Conservation (phyloP, 2,329 filamentous ascomycete genomes). For the Aspergillus luchuensis region DNA sequence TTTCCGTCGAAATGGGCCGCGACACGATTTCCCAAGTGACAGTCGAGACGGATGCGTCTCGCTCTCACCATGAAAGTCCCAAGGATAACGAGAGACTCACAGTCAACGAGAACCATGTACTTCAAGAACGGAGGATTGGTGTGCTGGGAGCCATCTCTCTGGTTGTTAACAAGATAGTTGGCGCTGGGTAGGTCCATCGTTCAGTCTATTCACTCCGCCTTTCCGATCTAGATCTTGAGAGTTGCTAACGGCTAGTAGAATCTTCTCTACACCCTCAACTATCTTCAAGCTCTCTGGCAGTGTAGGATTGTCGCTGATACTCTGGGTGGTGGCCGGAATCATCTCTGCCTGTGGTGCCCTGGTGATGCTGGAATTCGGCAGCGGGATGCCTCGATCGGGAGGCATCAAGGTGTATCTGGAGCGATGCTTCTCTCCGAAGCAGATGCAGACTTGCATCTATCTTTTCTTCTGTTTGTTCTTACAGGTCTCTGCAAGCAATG, state of each 20-base stretch:
- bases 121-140: slow-evolving; percentile 25
- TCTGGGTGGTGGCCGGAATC: slow-evolving; percentile 57
- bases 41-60: neutral
- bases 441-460: slow-evolving; percentile 52
- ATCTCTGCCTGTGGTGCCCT: slow-evolving; percentile 51
- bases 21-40: neutral
- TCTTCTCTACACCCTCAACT: slow-evolving; percentile 59
- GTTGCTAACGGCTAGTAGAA: slow-evolving; percentile 14
- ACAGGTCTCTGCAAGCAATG: slow-evolving; percentile 28
- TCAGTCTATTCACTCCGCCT: no score
- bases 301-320: slow-evolving; percentile 55
- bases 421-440: slow-evolving; percentile 48
- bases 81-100: neutral
- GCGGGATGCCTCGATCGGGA: slow-evolving; percentile 48
- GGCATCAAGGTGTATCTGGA: slow-evolving; percentile 55
- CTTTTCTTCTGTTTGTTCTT: slow-evolving; percentile 51
- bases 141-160: slow-evolving; percentile 23
- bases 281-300: slow-evolving; percentile 58
- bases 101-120: slow-evolving; percentile 19
- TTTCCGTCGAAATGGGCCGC: neutral
- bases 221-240: neutral
- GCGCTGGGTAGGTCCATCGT: slow-evolving; percentile 19
- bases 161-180: slow-evolving; percentile 27
- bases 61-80: neutral
- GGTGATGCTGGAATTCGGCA: slow-evolving; percentile 52